Base-by-base conservation (phyloP, 2,329 filamentous ascomycete species). In the Xylaria hypoxylon region DNA sequence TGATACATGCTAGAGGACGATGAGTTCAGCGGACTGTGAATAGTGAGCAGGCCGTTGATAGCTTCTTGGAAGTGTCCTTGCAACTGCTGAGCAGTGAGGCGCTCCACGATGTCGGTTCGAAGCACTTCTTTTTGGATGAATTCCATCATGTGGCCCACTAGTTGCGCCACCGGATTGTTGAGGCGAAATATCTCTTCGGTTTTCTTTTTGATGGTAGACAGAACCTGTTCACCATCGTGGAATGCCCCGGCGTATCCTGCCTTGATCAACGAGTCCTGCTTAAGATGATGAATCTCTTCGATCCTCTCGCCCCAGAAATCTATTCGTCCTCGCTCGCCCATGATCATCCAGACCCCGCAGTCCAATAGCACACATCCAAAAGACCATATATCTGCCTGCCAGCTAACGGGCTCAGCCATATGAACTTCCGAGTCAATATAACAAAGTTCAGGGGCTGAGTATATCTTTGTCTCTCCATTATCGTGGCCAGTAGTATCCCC, bases 71-170 rank as follows among this genome's bases (percentile, higher is more conserved):
- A 65, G 48, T 33, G 55, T 10, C 22, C 17, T 35, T 13, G n/a
- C 22, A 60, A 19, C 44, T 65, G 62, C 19, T 65, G 56, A 2
- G 62, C 62, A 11, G 17, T 65, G 40, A 65, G 62, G 2, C 62
- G 62, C 33, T 56, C 44, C 7, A 45, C 26, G 11, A 26, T 8
- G 22, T 55, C 47, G 6, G 47, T 1, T n/a, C 19, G 40, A 28
- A 64, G 55, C 45, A 55, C 40, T 44, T 45, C 28, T 40, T 33
- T 33, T 24, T 59, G 24, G 5, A 64, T 59, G 38, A 59, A 64
- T 17, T 45, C 24, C 61, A 64, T 64, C 53, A 64, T 52, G 2
- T 11, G 17, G 52, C 15, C 22, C 10, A 28, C n/a, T 6, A 59
- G 31, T 19, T 22, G 48, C 2, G 38, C 48, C 11, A 59, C 50